Conservation (phyloP, 2,329 filamentous ascomycete genomes). For the Aspergillaceae sp. region DNA sequence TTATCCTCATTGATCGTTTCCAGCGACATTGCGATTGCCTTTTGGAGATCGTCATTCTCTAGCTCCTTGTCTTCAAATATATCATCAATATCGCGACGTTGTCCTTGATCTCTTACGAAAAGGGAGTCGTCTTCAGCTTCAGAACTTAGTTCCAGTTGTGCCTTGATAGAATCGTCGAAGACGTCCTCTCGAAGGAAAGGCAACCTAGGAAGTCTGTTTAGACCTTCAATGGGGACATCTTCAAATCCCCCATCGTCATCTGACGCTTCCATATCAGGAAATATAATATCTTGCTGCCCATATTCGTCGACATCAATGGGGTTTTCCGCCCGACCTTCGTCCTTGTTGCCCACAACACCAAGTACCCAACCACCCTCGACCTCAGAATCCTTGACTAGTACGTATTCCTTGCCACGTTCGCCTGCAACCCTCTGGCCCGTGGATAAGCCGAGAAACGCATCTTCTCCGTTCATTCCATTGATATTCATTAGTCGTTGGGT, state of each 20-base stretch:
- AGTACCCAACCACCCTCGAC: conserved; percentile 94
- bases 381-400: conserved; percentile 89
- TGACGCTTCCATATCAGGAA: conserved; percentile 49
- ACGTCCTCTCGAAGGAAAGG: conserved; percentile 31
- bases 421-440: conserved; percentile 49
- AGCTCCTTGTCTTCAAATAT: conserved; percentile 45
- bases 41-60: conserved; percentile 67
- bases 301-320: conserved; percentile 81
- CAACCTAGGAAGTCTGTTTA: conserved; percentile 71
- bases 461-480: conserved; percentile 75
- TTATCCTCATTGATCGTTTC: conserved; percentile 34
- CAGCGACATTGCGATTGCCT: conserved; percentile 78
- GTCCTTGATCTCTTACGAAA: conserved; percentile 41
- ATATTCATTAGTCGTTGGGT: conserved; percentile 93
- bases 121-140: conserved; percentile 43
- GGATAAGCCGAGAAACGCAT: conserved; percentile 49
- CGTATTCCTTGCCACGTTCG: conserved; percentile 87
- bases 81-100: conserved; percentile 38
- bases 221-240: conserved; percentile 81
- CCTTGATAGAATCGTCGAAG: conserved; percentile 29
- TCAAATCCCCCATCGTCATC: conserved; percentile 76
- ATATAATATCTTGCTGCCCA: conserved; percentile 37
- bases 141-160: conserved; percentile 33
- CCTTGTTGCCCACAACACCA: conserved; percentile 81
- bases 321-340: conserved; percentile 69